Conservation (phyloP, 768 basidiomycete species). For the Rubroboletus satanas region DNA sequence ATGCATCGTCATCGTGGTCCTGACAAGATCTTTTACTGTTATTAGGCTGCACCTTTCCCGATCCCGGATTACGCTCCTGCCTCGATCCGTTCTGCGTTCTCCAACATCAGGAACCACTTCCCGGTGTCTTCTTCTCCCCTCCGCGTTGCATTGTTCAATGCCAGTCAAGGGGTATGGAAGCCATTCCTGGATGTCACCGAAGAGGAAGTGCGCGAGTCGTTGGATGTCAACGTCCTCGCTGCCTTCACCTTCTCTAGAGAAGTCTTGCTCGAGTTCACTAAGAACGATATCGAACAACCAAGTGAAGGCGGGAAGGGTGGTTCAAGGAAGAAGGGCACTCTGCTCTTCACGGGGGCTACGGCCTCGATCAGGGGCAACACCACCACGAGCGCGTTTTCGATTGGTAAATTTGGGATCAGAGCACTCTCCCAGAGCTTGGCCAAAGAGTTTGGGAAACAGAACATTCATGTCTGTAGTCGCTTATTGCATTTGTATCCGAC, state of each 20-base stretch:
- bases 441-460: constrained; percentile 71
- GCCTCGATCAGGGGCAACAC: constrained; percentile 61
- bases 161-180: constrained; percentile 55
- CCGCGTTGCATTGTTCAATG: constrained; percentile 64
- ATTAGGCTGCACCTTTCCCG: constrained; percentile 55
- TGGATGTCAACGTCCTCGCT: constrained; percentile 52
- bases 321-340: constrained; percentile 56
- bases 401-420: constrained; percentile 59
- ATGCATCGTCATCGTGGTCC: neutral
- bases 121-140: constrained; percentile 47
- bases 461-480: constrained; percentile 55
- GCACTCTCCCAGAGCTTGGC: constrained; percentile 67
- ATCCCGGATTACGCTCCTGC: constrained; percentile 47
- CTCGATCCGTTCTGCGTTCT: constrained; percentile 50
- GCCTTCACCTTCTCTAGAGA: constrained; percentile 64
- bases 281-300: constrained; percentile 42
- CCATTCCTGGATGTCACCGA: constrained; percentile 62
- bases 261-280: constrained; percentile 56
- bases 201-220: constrained; percentile 48
- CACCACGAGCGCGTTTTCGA: constrained; percentile 57
- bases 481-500: neutral
- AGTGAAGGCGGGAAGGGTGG: constrained; percentile 36
- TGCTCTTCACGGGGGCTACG: constrained; percentile 74
- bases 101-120: constrained; percentile 42
- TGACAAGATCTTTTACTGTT: neutral